Evolutionary conservation across 192 early-diverging fungal genomes (phyloP).

Genomic region (Coemansia pectinata): DNA sequence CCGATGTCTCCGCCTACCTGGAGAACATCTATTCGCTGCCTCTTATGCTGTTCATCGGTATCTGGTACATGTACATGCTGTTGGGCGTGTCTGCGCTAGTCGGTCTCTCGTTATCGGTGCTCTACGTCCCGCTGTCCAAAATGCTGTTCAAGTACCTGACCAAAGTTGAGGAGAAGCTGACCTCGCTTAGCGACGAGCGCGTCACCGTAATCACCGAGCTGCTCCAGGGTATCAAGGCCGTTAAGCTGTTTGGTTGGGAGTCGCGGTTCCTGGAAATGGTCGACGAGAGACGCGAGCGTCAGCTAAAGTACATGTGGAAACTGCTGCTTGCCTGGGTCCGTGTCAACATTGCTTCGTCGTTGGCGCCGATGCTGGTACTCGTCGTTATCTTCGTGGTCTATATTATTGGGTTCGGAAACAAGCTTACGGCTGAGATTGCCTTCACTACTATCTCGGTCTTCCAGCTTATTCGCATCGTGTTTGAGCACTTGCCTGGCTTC

Average conservation of each 20-base stretch:
- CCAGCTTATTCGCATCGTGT: conserved; percentile 63
- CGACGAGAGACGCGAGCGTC: conserved; percentile 62
- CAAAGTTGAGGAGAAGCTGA: conserved; percentile 63
- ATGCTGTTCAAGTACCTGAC: conserved; percentile 55
- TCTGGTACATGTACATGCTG: conserved; percentile 69
- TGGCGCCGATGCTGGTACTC: conserved; percentile 66
- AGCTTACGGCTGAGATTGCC: conserved; percentile 62
- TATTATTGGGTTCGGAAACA: conserved; percentile 58
- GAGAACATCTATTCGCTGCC: conserved; percentile 65
- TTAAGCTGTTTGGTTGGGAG: conserved; percentile 92
- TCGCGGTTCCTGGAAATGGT: conserved; percentile 67
- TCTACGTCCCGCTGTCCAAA: conserved; percentile 61
- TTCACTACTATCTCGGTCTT: conserved; percentile 76
- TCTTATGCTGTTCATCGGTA: conserved; percentile 63
- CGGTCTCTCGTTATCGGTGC: conserved; percentile 66
- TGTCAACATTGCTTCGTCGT: conserved; percentile 55
- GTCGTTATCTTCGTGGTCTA: conserved; percentile 62
- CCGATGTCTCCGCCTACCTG: conserved; percentile 58
- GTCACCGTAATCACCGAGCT: conserved; percentile 80
- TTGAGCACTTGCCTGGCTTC: conserved; percentile 64
- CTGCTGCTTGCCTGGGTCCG: conserved; percentile 58
- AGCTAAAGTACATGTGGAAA: conserved; percentile 59
- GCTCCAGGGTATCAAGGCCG: conserved; percentile 83
- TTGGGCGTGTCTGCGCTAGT: conserved; percentile 80
- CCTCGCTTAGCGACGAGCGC: conserved; percentile 68